Evolutionary conservation across 1,139 yeast genomes (phyloP).

Genomic region (Hansenula lynferdii): DNA sequence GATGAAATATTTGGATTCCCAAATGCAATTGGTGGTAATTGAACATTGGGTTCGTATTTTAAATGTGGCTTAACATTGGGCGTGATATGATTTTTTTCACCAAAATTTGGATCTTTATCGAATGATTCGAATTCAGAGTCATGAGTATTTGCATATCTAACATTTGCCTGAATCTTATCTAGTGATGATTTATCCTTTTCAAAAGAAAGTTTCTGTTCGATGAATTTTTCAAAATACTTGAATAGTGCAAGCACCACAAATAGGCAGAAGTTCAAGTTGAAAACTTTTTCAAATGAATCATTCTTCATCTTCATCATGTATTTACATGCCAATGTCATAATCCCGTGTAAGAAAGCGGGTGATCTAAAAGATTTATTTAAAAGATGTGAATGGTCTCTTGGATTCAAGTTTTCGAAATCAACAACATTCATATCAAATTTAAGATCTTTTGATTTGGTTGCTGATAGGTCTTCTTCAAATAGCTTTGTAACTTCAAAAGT

Average conservation of each 20-base stretch:
- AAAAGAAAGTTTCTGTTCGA: conserved; percentile 7
- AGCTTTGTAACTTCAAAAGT: conserved; percentile 8
- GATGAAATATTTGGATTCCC: too few relatives aligned
- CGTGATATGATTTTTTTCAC: too few relatives aligned
- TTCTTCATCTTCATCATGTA: conserved; percentile 11
- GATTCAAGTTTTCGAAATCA: conserved; percentile 15
- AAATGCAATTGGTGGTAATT: too few relatives aligned
- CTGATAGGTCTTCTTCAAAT: background rate
- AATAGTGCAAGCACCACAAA: conserved; percentile 11
- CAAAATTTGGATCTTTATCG: background rate
- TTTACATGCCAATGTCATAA: conserved; percentile 10
- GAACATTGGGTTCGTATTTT: too few relatives aligned
- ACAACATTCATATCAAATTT: conserved; percentile 1
- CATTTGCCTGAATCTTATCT: background rate
- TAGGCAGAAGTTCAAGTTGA: conserved; percentile 9
- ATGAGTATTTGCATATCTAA: background rate
- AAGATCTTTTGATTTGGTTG: background rate
- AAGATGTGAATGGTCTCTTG: conserved; percentile 2
- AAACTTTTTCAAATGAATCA: conserved; percentile 14
- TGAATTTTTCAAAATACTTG: conserved; percentile 10
- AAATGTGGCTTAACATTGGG: too few relatives aligned
- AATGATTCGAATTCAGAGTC: too few relatives aligned
- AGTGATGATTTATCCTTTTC: conserved; percentile 5
- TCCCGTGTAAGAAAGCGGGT: conserved; percentile 13
- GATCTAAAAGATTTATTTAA: conserved; percentile 10